A percentile compares a stretch with the other conserved stretches of the same genome.
phyloP scores from a whole-genome alignment of 208 protist species.

The Acanthamoeba triangularis region DNA sequence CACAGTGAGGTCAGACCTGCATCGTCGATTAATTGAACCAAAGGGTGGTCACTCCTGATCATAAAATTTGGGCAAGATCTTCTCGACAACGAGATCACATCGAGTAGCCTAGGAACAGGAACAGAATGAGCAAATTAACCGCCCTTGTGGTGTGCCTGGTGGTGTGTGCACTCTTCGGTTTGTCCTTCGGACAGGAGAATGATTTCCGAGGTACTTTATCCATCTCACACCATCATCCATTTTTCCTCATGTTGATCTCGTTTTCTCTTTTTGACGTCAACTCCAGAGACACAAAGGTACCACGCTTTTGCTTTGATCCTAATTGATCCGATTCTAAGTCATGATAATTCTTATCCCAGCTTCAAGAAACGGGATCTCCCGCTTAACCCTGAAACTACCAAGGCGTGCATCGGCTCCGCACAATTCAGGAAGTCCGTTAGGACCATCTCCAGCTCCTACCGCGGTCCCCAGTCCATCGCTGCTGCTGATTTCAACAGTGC shows the following conservation, averaged over 20 bases:
- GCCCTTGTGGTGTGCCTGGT: constrained; percentile 37
- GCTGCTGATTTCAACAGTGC: constrained; percentile 12
- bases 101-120: not conserved
- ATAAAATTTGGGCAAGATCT: not conserved
- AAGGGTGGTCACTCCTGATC: not conserved
- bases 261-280: not conserved
- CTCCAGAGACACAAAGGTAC: not conserved
- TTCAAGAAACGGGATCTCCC: not conserved
- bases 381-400: not conserved
- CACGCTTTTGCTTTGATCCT: no score
- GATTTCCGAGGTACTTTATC: constrained; percentile 44
- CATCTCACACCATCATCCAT: not conserved
- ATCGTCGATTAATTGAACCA: no score
- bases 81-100: not conserved
- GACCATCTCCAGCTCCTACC: not conserved
- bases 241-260: not conserved
- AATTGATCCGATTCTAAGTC: no score
- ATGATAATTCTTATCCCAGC: not conserved
- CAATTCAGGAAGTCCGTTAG: not conserved
- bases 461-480: not conserved
- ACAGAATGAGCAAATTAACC: not conserved
- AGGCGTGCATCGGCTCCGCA: not conserved
- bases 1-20: no score
- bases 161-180: not conserved
- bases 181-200: constrained; percentile 31